Evolutionary conservation across 257 asterid species (phyloP), one percentile per base, ranked within the genome.

Genomic region (Solanum pimpinellifolium): DNA sequence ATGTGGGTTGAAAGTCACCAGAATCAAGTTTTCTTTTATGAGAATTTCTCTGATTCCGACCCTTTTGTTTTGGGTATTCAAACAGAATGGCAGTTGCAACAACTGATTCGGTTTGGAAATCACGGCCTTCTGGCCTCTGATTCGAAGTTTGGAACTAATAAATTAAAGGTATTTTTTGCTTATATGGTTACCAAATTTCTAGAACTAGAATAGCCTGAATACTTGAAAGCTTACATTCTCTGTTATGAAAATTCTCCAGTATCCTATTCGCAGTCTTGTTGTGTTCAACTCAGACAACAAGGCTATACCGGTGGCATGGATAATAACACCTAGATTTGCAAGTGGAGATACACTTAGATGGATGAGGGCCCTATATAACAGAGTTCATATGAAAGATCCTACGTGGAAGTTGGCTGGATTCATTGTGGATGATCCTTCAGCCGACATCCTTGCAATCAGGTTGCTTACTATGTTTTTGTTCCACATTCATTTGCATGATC

Each of bases 301-400:
- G 97, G 98, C 98, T 93, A 95, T 97, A 37, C 99, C 99, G 14
- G 98, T 97, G 80, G 99, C 99, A 85, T 97, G 99, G 99, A 89
- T 97, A 83, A 90, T 97, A 84, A 68, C 98, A 47, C 94, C 99
- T 83, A 89, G 92, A 85, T 93, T 89, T 93, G 89, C 98, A 86
- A 91, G 93, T 87, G 91, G 90, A 82, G 96, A 94, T 83, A 80
- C 93, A 14, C 91, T 91, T 87, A 92, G 95, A 92, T 96, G 99
- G 99, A 95, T 96, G 98, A 93, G 98, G 70, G 98, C 98, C 78
- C 95, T 97, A 62, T 93, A 92, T 89, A 92, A 95, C 77, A 93
- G 98, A 94, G 97, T 96, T 90, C 90, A 87, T 83, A 95, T 94
- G 72, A 95, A 96, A 89, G 99, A 97, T 90, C 98, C 99, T 89